Percentiles rank a stretch among this genome's conserved stretches.
Evolutionary conservation across 2,329 filamentous ascomycete species (phyloP).

Genomic region (Teratosphaeria nubilosa): DNA sequence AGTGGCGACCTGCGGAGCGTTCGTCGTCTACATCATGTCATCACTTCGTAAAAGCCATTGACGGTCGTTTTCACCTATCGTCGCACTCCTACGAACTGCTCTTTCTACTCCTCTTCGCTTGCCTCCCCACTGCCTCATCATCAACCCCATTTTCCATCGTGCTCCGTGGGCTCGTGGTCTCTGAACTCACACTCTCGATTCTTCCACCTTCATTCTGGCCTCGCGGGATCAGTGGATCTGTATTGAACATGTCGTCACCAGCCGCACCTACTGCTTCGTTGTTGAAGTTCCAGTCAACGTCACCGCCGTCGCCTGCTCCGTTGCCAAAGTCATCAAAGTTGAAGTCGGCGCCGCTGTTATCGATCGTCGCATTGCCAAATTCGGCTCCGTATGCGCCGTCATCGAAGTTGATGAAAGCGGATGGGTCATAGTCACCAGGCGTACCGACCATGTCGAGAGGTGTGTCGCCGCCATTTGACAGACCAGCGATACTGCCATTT

Average conservation of each 20-base stretch:
- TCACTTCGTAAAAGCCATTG: not conserved
- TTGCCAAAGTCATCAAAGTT: constrained; percentile 19
- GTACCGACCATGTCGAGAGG: constrained; percentile 29
- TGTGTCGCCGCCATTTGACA: constrained; percentile 32
- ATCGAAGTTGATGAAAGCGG: constrained; percentile 46
- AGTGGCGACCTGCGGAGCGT: not conserved
- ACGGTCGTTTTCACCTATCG: not conserved
- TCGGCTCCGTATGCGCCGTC: constrained; percentile 31
- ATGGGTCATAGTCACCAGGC: constrained; percentile 41
- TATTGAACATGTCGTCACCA: constrained; percentile 11
- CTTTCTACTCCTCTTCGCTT: not conserved
- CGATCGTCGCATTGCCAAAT: not conserved
- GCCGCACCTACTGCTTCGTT: not conserved
- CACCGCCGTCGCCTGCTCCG: constrained; percentile 6
- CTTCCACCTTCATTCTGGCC: constrained; percentile 15
- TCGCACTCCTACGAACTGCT: not conserved
- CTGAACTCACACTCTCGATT: constrained; percentile 33
- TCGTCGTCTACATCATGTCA: not conserved
- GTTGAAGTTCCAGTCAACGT: constrained; percentile 13
- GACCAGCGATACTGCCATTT: constrained; percentile 64
- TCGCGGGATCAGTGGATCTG: not conserved
- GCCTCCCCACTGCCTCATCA: not conserved
- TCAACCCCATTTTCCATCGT: constrained; percentile 1
- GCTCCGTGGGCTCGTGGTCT: constrained; percentile 26
- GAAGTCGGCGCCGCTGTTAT: constrained; percentile 2